Percentiles rank a stretch among this genome's conserved stretches.
Evolutionary conservation across 129 eudicot genomes (phyloP).

Genomic region (Flaveria bidentis): DNA sequence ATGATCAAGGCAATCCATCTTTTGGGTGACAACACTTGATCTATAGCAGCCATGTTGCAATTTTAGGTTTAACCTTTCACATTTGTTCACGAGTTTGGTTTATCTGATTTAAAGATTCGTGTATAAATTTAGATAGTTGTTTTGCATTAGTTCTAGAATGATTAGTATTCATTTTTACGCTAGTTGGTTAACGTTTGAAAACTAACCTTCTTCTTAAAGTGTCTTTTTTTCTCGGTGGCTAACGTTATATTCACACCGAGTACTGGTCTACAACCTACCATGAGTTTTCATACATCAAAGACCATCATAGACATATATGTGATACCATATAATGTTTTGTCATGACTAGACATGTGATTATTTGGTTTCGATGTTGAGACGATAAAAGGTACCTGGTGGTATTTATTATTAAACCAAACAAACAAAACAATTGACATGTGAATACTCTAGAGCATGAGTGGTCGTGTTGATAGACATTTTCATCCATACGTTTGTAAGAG

Average conservation of each 20-base stretch:
- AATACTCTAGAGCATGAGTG: conserved; percentile 3
- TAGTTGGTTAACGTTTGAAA: background rate
- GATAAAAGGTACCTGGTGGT: conserved; percentile 1
- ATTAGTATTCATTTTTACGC: background rate
- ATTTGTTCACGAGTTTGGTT: background rate
- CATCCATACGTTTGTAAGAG: conserved; percentile 5
- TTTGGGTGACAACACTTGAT: conserved; percentile 44
- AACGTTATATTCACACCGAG: background rate
- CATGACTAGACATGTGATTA: conserved; percentile 20
- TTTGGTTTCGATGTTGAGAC: background rate
- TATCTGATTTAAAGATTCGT: background rate
- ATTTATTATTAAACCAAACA: conserved; percentile 6
- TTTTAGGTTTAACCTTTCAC: conserved; percentile 37
- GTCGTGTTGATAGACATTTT: background rate
- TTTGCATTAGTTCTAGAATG: background rate
- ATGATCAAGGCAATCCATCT: conserved; percentile 36
- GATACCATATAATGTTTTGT: background rate
- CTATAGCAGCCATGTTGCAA: conserved; percentile 31
- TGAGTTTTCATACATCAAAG: conserved; percentile 16
- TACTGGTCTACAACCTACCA: conserved; percentile 9
- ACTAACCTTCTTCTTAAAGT: background rate
- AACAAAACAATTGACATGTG: conserved; percentile 23
- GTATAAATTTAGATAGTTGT: background rate
- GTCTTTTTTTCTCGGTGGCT: background rate
- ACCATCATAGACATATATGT: conserved; percentile 6